Conservation (phyloP, 805 yeast genomes). For the Jamesozyma lodderae region DNA sequence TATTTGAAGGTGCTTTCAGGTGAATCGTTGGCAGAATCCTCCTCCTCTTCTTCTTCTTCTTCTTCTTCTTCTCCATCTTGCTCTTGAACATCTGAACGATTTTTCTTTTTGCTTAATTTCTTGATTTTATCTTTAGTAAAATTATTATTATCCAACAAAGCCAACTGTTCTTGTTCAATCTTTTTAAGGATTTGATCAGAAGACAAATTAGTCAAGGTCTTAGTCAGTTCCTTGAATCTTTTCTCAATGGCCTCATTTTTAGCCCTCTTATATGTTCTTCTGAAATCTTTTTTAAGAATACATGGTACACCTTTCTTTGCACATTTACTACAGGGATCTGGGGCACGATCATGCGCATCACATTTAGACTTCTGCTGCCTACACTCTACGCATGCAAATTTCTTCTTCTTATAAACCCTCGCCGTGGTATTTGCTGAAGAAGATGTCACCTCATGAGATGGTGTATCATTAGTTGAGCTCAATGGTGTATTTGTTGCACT, state of each 20-base stretch:
- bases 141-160: conserved; percentile 21
- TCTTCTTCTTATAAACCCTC: conserved; percentile 17
- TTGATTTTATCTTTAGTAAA: conserved; percentile 27
- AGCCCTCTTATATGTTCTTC: conserved; percentile 84
- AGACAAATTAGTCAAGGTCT: conserved; percentile 34
- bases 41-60: background rate
- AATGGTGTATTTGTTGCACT: too few species aligned
- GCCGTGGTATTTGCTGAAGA: too few species aligned
- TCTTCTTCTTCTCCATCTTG: background rate
- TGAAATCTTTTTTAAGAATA: conserved; percentile 68
- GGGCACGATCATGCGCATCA: conserved; percentile 70
- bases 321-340: conserved; percentile 79
- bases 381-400: conserved; percentile 91
- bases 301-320: conserved; percentile 60
- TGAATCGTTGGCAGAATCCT: background rate
- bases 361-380: conserved; percentile 91
- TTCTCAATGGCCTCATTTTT: conserved; percentile 73
- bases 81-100: too few species aligned
- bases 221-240: conserved; percentile 63
- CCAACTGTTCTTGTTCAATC: conserved; percentile 21
- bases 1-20: background rate
- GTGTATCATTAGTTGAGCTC: background rate
- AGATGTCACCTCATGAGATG: too few species aligned
- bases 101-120: too few species aligned
- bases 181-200: conserved; percentile 25